phyloP scores from a whole-genome alignment of 2,329 filamentous ascomycete genomes.

The Stachybotrys chlorohalonatus region DNA sequence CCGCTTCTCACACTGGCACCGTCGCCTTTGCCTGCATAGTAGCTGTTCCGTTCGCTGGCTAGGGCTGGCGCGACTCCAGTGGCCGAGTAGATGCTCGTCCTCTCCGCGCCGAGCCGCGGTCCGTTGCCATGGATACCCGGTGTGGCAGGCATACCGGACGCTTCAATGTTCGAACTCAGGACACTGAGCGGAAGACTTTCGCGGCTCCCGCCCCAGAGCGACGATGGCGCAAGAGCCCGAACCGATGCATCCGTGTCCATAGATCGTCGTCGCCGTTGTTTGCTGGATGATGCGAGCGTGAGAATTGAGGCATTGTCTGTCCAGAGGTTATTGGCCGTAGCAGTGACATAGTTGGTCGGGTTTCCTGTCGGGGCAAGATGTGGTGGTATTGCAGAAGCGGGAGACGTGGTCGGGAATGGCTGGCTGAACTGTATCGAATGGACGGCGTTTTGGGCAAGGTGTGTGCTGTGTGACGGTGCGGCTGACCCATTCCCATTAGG shows the following conservation, averaged over 20 bases:
- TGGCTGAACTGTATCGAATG: conserved; percentile 55
- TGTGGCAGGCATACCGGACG: conserved; percentile 31
- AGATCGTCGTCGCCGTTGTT: conserved; percentile 66
- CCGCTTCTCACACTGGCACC: conserved; percentile 73
- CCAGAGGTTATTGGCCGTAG: conserved; percentile 72
- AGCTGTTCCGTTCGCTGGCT: conserved; percentile 70
- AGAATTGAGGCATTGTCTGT: conserved; percentile 82
- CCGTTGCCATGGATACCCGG: conserved; percentile 45
- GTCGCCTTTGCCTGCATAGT: conserved; percentile 64
- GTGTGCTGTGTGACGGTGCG: conserved; percentile 25
- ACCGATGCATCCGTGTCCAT: conserved; percentile 83
- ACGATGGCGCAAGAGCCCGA: conserved; percentile 73
- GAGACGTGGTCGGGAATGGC: conserved; percentile 54
- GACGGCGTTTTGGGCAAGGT: conserved; percentile 32
- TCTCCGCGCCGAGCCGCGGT: conserved; percentile 42
- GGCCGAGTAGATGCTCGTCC: conserved; percentile 74
- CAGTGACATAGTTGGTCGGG: conserved; percentile 65
- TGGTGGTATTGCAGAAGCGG: conserved; percentile 62
- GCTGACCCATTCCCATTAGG: conserved; percentile 37
- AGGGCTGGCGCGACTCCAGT: conserved; percentile 58
- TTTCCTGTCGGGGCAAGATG: conserved; percentile 52
- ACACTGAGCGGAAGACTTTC: conserved; percentile 74
- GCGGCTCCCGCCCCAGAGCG: conserved; percentile 71
- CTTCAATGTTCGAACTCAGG: conserved; percentile 61
- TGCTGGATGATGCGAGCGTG: conserved; percentile 74